These are phyloP conservation scores for Dactylellina leptospora DNA, from an alignment of 2,329 filamentous ascomycete species.

Conservation along the genomic window DNA sequence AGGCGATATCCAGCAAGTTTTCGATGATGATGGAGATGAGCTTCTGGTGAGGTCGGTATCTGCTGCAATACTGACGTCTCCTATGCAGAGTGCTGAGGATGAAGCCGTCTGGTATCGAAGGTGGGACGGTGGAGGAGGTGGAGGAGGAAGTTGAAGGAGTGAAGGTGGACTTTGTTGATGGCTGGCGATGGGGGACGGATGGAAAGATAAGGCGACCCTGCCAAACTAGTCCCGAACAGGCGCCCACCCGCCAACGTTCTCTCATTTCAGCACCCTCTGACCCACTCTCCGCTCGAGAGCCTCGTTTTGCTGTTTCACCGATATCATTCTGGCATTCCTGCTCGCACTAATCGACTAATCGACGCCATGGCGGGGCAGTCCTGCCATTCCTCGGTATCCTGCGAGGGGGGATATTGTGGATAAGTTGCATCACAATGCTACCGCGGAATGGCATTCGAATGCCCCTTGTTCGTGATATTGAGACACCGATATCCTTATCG, in stretches of 20 bases:
- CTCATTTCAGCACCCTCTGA: background rate
- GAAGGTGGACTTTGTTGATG: background rate
- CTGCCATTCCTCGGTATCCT: no score
- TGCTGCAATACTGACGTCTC: slow-evolving; percentile 30
- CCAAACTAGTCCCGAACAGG: background rate
- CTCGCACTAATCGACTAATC: no score
- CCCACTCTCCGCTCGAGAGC: no score
- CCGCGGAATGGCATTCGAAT: no score
- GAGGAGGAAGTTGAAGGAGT: slow-evolving; percentile 7
- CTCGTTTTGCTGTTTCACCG: no score
- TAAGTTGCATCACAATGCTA: no score
- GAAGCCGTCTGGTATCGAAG: background rate
- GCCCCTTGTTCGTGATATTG: no score
- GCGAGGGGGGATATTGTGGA: no score
- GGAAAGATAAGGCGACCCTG: slow-evolving; percentile 41
- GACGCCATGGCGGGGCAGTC: no score
- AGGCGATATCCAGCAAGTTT: slow-evolving; percentile 34
- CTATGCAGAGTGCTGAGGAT: background rate
- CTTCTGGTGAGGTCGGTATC: background rate
- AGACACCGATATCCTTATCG: no score
- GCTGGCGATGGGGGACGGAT: background rate
- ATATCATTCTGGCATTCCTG: no score
- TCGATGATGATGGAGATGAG: slow-evolving; percentile 49
- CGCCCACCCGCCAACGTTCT: background rate
- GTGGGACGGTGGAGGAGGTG: background rate